Percentiles rank a stretch among this genome's conserved stretches.
These are phyloP conservation scores for Kluyveromyces dobzhanskii DNA, from an alignment of 805 yeast genomes.

Conservation along the genomic window DNA sequence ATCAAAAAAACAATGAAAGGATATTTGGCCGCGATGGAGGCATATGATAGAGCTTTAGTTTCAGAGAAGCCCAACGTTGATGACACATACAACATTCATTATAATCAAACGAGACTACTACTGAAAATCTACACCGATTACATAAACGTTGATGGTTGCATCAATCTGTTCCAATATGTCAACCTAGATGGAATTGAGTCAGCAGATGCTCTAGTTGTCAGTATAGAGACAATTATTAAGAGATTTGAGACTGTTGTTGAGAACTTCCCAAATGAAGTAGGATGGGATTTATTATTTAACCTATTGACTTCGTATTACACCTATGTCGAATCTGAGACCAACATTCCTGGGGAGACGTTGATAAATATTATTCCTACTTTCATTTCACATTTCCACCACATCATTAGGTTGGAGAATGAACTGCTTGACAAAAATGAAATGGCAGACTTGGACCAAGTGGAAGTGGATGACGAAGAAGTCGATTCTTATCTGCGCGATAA, in stretches of 20 bases:
- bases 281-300: slow-evolving; percentile 29
- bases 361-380: slow-evolving; percentile 14
- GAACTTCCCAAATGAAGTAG: slow-evolving; percentile 10
- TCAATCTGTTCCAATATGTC: slow-evolving; percentile 23
- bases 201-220: slow-evolving; percentile 8
- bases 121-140: slow-evolving; percentile 25
- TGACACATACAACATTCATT: slow-evolving; percentile 30
- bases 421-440: slow-evolving; percentile 16
- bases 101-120: slow-evolving; percentile 25
- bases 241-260: slow-evolving; percentile 16
- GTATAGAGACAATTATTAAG: slow-evolving; percentile 15
- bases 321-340: slow-evolving; percentile 16
- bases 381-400: slow-evolving; percentile 9
- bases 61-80: slow-evolving; percentile 17
- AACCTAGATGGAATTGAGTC: slow-evolving; percentile 19
- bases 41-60: slow-evolving; percentile 29
- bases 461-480: slow-evolving; percentile 3
- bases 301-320: slow-evolving; percentile 21
- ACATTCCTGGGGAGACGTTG: slow-evolving; percentile 11
- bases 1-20: slow-evolving; percentile 22
- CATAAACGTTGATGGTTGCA: slow-evolving; percentile 22
- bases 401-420: slow-evolving; percentile 8
- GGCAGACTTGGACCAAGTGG: neutral
- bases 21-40: slow-evolving; percentile 19
- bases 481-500: slow-evolving; percentile 3